Evolutionary conservation across 768 basidiomycete genomes (phyloP), one percentile per base, ranked within the genome.

Genomic region (Lactifluus rugatus): DNA sequence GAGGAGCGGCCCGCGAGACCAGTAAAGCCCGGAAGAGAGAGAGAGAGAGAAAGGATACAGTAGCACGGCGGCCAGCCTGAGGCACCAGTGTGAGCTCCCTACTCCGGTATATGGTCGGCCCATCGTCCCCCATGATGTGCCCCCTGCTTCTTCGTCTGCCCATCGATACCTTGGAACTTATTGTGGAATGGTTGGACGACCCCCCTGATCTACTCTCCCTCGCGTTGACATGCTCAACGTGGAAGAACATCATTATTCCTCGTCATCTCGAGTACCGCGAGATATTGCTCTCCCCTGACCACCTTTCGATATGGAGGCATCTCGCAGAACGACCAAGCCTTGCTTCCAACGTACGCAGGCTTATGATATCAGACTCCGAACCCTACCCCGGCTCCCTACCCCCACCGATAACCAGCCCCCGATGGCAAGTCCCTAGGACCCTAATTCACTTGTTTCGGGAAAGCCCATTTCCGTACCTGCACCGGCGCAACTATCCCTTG

Each of bases 241-340:
- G 56, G 56, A 58, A 49, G n/a, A 8, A 37, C 41, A 59, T 61
- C 46, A 49, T 61, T n/a, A 61, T 61, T 10, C 60, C 60, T 28
- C 50, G 52, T 26, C 60, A 61, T 28, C 48, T 61, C 51, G 60
- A 59, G 28, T 61, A 61, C 23, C 57, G 60, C 31, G 56, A 52
- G 9, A 59, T 61, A 46, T 46, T 41, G 11, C 44, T 60, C 16
- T 52, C 48, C n/a, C 48, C 56, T 0, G 59, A 60, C 13, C 53
- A 60, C 36, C 8, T 52, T 42, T 46, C 21, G 8, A 34, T 61
- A 2, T 61, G 60, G 60, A 53, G 37, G 36, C 60, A 61, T 10
- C 57, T 61, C 46, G 56, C 57, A 19, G 60, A 58, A 41, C 50
- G 60, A 14, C 57, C 60, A 6, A 58, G 52, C 39, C 51, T 61